Evolutionary conservation across 805 yeast genomes (phyloP), one percentile per base, ranked within the genome.

Genomic region (Barnettozyma siamensis): DNA sequence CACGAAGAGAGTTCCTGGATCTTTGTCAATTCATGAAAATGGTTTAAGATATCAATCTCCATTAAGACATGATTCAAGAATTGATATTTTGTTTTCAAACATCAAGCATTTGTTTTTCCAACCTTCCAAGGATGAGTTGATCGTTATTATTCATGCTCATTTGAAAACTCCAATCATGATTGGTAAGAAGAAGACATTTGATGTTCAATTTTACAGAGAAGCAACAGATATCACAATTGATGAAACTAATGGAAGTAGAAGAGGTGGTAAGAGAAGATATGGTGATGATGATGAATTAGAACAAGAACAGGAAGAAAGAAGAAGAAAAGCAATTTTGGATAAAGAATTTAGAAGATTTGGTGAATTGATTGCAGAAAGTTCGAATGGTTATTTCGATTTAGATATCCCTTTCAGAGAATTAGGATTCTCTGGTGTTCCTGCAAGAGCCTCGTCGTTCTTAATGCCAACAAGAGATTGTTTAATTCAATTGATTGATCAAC

Each of bases 271-370:
- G 27, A 70, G 93, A 60, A 67, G 93, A 57, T 93, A 93, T 60
- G 99, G 99, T 35, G 99, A 93, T 62, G 99, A 93, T 63, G 99
- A 93, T 63, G 99, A 93, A 66, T 71, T 93, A 49, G 98, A 93
- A 65, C 97, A 91, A 65, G 99, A 93, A 67, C 97, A 91, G 66
- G 98, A 93, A 63, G 99, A 93, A 67, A 81, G 97, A 68, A 76
- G 91, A 64, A 77, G 96, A 65, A 85, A 95, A 55, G 84, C 86
- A 19, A 76, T 87, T 30, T 75, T 93, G 55, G 96, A 93, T 66
- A 87, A 84, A 62, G 98, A 93, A 64, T 93, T 89, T 67, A 82
- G 80, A 63, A 72, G 74, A 35, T 93, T 88, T 67, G 91, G 91
- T 16, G 97, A 93, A 64, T 76, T 82, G 47, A 89, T 93, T 50